Base-by-base conservation (phyloP, 2,329 filamentous ascomycete genomes). In the Aspergillus sclerotialis region DNA sequence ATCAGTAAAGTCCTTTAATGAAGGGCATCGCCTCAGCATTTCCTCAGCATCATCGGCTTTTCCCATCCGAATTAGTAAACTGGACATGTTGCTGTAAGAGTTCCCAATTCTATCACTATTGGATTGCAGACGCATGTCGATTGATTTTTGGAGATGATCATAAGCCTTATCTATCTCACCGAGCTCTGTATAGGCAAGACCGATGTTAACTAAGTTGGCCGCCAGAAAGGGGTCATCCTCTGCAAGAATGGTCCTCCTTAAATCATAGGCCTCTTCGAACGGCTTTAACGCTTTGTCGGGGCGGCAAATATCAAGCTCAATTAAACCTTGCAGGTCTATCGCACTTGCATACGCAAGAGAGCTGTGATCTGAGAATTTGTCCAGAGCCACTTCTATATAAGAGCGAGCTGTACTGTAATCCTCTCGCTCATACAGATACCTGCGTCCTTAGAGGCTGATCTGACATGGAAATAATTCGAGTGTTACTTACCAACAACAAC, bases 61-160 rank as follows among this genome's bases (percentile, higher is more conserved):
- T 4, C 48, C 48, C 56, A 60, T 58, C 13, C 54, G 45, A 4
- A 63, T 47, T 6, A 61, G 44, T 7, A 60, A 40, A 34, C 58
- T 58, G 1, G 58, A 21, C 48, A 53, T 62, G 37, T 61, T 63
- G 42, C 56, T 61, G 36, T 62, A 63, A 10, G 57, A 61, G 41
- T 65, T 63, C 5, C 55, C 58, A 29, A 63, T 55, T 16, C 55
- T 37, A 35, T 55, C 52, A 29, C 52, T 58, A 14, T 56, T 53
- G 25, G 43, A 44, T 13, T 42, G 31, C 10, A 54, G 43, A 14
- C 58, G 45, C 28, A 61, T 52, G 7, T 49, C 38, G 34, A 60
- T 56, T 10, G 57, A 55, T 32, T 53, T 41, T 30, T 51, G 33
- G 33, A 58, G 57, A 10, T 42, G 33, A 10, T 43, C 38, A 16